A percentile compares a stretch with the other conserved stretches of the same genome.
Conservation (phyloP, 148 eudicot genomes). For the Vaccinium corymbosum region DNA sequence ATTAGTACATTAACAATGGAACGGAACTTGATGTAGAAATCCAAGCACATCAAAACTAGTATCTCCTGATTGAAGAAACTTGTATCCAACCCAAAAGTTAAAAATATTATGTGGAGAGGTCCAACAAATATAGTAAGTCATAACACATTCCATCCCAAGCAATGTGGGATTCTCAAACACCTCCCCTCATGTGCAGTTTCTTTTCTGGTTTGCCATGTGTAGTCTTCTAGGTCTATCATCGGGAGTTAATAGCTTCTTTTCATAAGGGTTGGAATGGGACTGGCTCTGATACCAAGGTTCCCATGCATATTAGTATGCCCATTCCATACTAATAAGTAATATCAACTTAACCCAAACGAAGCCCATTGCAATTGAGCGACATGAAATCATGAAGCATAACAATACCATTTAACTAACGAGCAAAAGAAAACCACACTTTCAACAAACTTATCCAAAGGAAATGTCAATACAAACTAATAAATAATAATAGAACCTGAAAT, state of each 20-base stretch:
- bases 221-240: neutral
- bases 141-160: neutral
- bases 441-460: neutral
- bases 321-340: neutral
- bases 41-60: slow-evolving; percentile 1
- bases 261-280: neutral
- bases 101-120: neutral
- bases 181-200: neutral
- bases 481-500: neutral
- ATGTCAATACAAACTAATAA: neutral
- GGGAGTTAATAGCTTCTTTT: neutral
- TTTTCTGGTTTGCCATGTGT: neutral
- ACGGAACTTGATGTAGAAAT: neutral
- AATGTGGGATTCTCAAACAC: neutral
- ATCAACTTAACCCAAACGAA: slow-evolving; percentile 1
- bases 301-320: neutral
- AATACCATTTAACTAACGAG: neutral
- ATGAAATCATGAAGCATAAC: neutral
- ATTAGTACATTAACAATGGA: neutral
- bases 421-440: neutral
- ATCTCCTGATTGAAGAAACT: neutral
- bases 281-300: neutral
- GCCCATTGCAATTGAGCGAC: neutral
- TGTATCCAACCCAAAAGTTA: neutral
- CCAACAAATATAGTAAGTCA: neutral